Conservation (phyloP, 2,329 filamentous ascomycete species). For the Fusarium drepaniforme region DNA sequence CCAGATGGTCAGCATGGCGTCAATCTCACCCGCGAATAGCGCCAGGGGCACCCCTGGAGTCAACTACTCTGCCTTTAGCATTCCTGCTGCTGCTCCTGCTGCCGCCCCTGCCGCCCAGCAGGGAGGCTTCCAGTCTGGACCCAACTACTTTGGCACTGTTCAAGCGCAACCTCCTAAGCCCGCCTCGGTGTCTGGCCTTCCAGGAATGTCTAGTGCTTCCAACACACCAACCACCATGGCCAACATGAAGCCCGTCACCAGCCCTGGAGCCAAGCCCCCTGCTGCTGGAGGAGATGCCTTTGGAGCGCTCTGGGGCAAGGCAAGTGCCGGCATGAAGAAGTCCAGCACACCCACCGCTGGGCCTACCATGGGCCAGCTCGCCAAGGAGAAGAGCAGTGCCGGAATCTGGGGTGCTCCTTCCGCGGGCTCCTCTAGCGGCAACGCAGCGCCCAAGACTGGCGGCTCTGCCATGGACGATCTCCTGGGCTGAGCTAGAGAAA, state of each 20-base stretch:
- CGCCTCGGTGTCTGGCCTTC: slow-evolving; percentile 46
- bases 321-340: slow-evolving; percentile 82
- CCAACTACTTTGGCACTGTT: slow-evolving; percentile 96
- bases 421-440: slow-evolving; percentile 46
- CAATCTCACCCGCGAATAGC: slow-evolving; percentile 80
- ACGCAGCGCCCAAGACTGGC: slow-evolving; percentile 45
- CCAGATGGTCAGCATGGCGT: slow-evolving; percentile 83
- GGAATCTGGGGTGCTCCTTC: slow-evolving; percentile 90
- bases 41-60: slow-evolving; percentile 66
- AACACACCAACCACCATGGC: slow-evolving; percentile 55
- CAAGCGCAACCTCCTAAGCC: slow-evolving; percentile 53
- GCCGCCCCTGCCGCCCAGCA: slow-evolving; percentile 61
- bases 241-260: slow-evolving; percentile 61
- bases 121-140: slow-evolving; percentile 77
- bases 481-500: slow-evolving; percentile 53
- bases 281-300: slow-evolving; percentile 84
- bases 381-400: slow-evolving; percentile 97
- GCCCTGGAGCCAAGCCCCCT: slow-evolving; percentile 65
- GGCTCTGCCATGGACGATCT: slow-evolving; percentile 62
- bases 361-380: slow-evolving; percentile 90
- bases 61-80: slow-evolving; percentile 73
- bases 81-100: slow-evolving; percentile 49
- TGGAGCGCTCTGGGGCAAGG: slow-evolving; percentile 85
- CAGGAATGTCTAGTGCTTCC: slow-evolving; percentile 50
- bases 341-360: slow-evolving; percentile 69